Percentiles rank a stretch among this genome's conserved stretches.
phyloP scores from a whole-genome alignment of 257 asterid genomes.

The Gynochthodes officinalis region DNA sequence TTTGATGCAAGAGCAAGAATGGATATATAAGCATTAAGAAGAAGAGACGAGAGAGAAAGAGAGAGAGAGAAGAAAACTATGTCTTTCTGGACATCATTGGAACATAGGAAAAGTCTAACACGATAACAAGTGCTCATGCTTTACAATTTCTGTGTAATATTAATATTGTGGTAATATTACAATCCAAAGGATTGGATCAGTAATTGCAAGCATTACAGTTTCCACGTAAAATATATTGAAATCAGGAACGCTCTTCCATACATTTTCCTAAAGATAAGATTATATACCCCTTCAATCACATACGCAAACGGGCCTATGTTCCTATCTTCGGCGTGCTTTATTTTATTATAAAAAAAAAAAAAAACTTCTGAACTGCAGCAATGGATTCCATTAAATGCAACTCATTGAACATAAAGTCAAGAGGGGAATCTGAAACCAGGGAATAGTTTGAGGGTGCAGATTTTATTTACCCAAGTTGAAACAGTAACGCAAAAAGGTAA shows the following conservation, averaged over 20 bases:
- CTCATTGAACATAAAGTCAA: background rate
- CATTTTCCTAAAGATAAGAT: background rate
- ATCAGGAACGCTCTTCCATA: background rate
- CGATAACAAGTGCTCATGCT: background rate
- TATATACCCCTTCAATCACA: background rate
- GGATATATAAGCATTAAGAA: background rate
- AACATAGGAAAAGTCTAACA: background rate
- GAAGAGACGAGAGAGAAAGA: too few species aligned
- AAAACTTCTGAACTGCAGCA: background rate
- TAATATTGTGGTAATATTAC: background rate
- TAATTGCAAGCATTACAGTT: background rate
- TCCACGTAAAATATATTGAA: background rate
- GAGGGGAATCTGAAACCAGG: background rate
- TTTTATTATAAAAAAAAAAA: too few species aligned
- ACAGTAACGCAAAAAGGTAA: background rate
- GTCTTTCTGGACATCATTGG: background rate
- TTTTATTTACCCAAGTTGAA: background rate
- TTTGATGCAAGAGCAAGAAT: background rate
- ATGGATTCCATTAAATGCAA: background rate
- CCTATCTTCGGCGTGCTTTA: too few species aligned
- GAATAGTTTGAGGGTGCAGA: background rate
- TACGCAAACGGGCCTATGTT: background rate
- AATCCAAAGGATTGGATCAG: background rate
- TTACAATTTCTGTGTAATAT: background rate
- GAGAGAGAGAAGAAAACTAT: too few species aligned